These are phyloP conservation scores for Colletotrichum trifolii DNA, from an alignment of 2,329 filamentous ascomycete genomes.

Conservation along the genomic window DNA sequence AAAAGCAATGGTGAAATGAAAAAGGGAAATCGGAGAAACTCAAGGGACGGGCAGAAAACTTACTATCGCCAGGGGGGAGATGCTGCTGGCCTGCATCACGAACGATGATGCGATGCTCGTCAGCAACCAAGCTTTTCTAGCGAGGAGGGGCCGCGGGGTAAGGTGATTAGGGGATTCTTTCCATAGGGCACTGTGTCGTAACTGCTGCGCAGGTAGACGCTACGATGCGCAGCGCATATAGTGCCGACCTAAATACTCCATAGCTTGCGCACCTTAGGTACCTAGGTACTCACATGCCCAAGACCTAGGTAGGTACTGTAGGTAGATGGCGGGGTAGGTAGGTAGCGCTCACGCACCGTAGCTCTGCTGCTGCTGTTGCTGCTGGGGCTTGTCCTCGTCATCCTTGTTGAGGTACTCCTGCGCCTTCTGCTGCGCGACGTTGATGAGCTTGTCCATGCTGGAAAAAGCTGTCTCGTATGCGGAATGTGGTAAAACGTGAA, in stretches of 20 bases:
- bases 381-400: conserved; percentile 43
- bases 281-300: no score
- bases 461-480: neutral
- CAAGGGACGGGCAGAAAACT: conserved; percentile 34
- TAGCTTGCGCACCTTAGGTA: no score
- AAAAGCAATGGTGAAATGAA: neutral
- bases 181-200: neutral
- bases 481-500: neutral
- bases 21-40: neutral
- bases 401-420: conserved; percentile 49
- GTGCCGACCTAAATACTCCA: no score
- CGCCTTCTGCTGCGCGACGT: conserved; percentile 40
- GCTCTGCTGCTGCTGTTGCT: conserved; percentile 26
- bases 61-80: conserved; percentile 42
- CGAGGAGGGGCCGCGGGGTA: conserved; percentile 20
- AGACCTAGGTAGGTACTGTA: no score
- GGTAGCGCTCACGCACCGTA: conserved; percentile 18
- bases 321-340: conserved; percentile 32
- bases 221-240: no score
- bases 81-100: conserved; percentile 21
- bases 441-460: conserved; percentile 53
- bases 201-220: no score
- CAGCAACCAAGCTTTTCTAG: conserved; percentile 25
- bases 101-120: neutral
- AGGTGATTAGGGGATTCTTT: neutral